Evolutionary conservation across 2,329 filamentous ascomycete genomes (phyloP), one percentile per base, ranked within the genome.

Genomic region (Metarhizium robertsii): DNA sequence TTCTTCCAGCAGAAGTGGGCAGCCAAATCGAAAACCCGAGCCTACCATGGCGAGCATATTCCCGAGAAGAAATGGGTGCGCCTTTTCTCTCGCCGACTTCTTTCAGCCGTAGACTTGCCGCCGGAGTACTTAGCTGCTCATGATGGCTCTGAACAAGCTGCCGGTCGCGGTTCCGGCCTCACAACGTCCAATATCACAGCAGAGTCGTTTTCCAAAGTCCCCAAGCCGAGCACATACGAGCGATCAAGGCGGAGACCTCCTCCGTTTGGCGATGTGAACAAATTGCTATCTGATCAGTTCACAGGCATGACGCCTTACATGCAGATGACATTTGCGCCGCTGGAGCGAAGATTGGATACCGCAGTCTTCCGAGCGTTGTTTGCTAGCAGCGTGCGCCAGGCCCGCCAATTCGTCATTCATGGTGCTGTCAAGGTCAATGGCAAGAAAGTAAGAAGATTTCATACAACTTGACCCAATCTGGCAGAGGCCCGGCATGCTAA

Each of bases 1-100:
- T 95, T 94, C 75, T 99, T 95, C 80, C 92, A 97, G 79, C 92
- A 97, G 74, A 99, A 99, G 86, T 99, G 92, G 92, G 73, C 75
- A 1, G 89, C 92, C 65, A 99, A 99, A 74, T 84, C 91, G 25
- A 71, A 85, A 61, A 83, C 90, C 46, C 86, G 94, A 62, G 85
- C 81, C 60, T 99, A 97, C 73, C 94, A 99, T 75, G 94, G 92
- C 72, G 92, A 96, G 69, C 90, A 96, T 68, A 86, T 99, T 62
- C 85, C 86, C 61, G 94, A 99, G 76, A 85, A 88, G 69, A 87
- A 94, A 75, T 99, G 94, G 94, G 81, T 88, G 73, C 88, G 88
- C 69, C 92, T 96, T 81, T 99, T 99, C 76, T 86, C 83, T 63
- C 83, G 88, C 61, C 86, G 87, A 63, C 78, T 96, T 58, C 83